Conservation (phyloP, 2,329 filamentous ascomycete genomes). For the Boeremia exigua region DNA sequence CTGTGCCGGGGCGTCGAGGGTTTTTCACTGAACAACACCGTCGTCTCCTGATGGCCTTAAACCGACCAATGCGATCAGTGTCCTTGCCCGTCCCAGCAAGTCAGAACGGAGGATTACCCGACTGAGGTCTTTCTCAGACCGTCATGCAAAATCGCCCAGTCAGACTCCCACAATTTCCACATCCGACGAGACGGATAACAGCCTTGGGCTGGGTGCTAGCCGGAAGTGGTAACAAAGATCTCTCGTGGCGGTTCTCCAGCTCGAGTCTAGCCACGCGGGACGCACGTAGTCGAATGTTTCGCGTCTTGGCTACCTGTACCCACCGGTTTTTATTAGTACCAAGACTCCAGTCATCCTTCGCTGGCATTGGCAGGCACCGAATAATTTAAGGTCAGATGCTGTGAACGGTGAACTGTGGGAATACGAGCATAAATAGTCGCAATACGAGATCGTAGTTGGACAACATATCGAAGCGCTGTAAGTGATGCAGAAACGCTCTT, state of each 20-base stretch:
- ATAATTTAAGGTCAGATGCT: not conserved
- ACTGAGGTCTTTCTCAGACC: slow-evolving; percentile 1
- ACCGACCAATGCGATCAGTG: not conserved
- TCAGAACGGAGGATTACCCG: not conserved
- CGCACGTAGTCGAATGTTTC: slow-evolving; percentile 7
- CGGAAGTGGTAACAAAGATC: slow-evolving; percentile 3
- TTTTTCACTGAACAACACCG: slow-evolving; percentile 8
- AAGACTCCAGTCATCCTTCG: slow-evolving; percentile 4
- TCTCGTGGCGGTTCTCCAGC: slow-evolving; percentile 18
- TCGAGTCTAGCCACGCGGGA: slow-evolving; percentile 10
- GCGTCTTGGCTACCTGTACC: slow-evolving; percentile 4
- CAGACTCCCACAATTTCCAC: slow-evolving; percentile 13
- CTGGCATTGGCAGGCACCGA: slow-evolving; percentile 5
- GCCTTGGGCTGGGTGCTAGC: slow-evolving; percentile 7
- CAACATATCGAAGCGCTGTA: not conserved
- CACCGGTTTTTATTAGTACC: not conserved
- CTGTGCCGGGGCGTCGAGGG: not conserved
- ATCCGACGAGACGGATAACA: not conserved
- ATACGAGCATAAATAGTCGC: not conserved
- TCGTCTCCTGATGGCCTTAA: slow-evolving; percentile 7
- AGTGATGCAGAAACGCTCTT: slow-evolving; percentile 1
- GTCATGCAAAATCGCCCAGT: slow-evolving; percentile 5
- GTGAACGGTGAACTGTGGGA: not conserved
- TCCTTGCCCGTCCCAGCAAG: slow-evolving; percentile 6
- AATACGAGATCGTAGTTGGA: not conserved